Evolutionary conservation across 352 stramenopile species (phyloP), one percentile per base, ranked within the genome.

Genomic region (Globisporangium barbulae): DNA sequence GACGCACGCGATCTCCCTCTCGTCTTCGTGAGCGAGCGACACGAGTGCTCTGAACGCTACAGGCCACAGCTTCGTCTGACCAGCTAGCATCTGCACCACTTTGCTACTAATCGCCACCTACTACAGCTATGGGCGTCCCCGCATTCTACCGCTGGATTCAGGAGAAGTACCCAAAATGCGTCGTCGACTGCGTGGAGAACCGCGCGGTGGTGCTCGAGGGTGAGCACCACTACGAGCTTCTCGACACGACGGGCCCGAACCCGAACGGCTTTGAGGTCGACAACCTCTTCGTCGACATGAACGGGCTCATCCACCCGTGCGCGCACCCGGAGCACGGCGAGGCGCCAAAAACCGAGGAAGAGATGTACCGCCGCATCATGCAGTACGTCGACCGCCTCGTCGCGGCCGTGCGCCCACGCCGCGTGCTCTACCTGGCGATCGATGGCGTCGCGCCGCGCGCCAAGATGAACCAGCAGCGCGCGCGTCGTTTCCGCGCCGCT

Each of bases 221-320:
- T 21, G 78, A 91, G 60, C 75, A 83, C 56, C 85, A 91, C 72
- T 91, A 91, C 56, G 82, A 92, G 65, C 77, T 95, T 15, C 79
- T 88, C 15, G 79, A 95, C 64, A 83, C 81, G 15, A 83, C 81
- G 0, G 76, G 78, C 15, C 91, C 96, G 19, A 99, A 98, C 75
- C 94, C 94, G 4, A 98, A 98, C 48, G 89, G 85, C 62, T 96
- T 98, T 53, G 91, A 98, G 65, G 96, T 97, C 50, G 97, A 99
- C 79, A 99, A 99, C 77, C 82, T 99, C 48, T 99, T 99, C 69
- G 89, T 99, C 37, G 98, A 99, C 74, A 99, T 99, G 97, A 99
- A 99, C 76, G 98, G 98, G 3, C 97, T 99, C 56, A 99, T 99
- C 73, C 98, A 99, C 74, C 97, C 97, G 22, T 99, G 98, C 72